Evolutionary conservation across 2,329 filamentous ascomycete species (phyloP), one percentile per base, ranked within the genome.

Genomic region (Xylaria sp.): DNA sequence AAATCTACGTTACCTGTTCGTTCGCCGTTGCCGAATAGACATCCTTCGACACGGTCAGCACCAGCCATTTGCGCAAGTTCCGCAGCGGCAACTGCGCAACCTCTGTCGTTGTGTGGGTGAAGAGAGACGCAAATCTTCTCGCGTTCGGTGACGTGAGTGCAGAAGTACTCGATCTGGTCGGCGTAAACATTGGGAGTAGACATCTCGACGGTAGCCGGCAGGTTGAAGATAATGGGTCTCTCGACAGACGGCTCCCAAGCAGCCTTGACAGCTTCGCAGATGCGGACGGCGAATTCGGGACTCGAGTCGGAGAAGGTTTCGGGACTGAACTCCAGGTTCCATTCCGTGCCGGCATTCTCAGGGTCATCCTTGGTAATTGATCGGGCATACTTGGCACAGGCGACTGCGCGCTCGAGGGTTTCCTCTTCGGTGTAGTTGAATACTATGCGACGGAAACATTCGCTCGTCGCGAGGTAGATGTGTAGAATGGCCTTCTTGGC

Each of bases 41-140:
- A 96, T 51, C 93, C 93, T 75, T 97, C 93, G 11, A 97, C 93
- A 72, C 94, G 81, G 75, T 97, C 91, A 42, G 92, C 94, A 57
- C 93, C 94, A 16, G 92, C 94, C 92, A 97, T 97, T 75, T 97
- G 92, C 5, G 89, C 93, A 69, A 97, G 76, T 73, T 97, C 93
- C 8, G 93, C 90, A 0, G 92, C 92, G 0, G 93, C 93, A 13
- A 94, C 86, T 2, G 91, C 92, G 64, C 90, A 95, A 19, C 93
- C 93, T 63, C 94, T 83, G 74, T 97, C 94, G 72, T 97, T 97
- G 77, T 99, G 93, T 7, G 91, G 90, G 74, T 97, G 94, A 57
- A 97, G 82, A 62, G 90, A 95, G 7, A 97, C 89, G 69, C 87
- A 90, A 54, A 96, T 83, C 78, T 92, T 94, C 70, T 96, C 88